Percentiles rank a stretch among this genome's conserved stretches.
Evolutionary conservation across 2,329 filamentous ascomycete species (phyloP).

Genomic region (Fusarium zealandicum): DNA sequence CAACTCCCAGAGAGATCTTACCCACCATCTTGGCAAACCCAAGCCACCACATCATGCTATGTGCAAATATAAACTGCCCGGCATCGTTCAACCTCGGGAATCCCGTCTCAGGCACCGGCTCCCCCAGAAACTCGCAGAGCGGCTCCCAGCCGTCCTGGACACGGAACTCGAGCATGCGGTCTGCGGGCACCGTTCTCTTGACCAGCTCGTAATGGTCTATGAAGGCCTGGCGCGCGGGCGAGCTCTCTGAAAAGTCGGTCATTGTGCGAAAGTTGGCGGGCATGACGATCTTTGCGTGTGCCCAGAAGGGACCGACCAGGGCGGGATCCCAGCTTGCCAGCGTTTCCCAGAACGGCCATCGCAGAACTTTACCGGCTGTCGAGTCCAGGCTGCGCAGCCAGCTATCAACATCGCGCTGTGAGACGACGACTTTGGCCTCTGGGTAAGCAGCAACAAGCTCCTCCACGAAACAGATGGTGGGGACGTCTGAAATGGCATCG

Average conservation of each 20-base stretch:
- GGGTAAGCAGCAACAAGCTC: constrained; percentile 30
- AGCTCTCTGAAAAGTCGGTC: constrained; percentile 17
- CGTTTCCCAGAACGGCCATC: constrained; percentile 32
- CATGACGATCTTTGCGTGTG: constrained; percentile 21
- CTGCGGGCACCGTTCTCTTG: background rate
- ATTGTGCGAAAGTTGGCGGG: constrained; percentile 12
- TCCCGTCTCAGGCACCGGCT: background rate
- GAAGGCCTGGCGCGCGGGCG: constrained; percentile 13
- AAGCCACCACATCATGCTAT: constrained; percentile 32
- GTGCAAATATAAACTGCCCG: constrained; percentile 18
- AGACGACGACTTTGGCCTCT: constrained; percentile 26
- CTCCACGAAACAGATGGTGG: constrained; percentile 24
- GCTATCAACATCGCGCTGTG: constrained; percentile 11
- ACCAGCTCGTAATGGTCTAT: constrained; percentile 13
- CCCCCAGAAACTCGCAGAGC: constrained; percentile 20
- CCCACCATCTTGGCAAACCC: constrained; percentile 26
- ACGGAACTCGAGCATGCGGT: constrained; percentile 10
- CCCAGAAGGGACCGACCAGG: constrained; percentile 21
- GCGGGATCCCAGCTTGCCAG: constrained; percentile 12
- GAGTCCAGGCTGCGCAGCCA: constrained; percentile 29
- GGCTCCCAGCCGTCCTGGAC: constrained; percentile 24
- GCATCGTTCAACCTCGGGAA: constrained; percentile 26
- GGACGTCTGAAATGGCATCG: constrained; percentile 21
- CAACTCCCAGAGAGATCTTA: constrained; percentile 8
- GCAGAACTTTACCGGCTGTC: constrained; percentile 10